A percentile compares a stretch with the other conserved stretches of the same genome.
These are phyloP conservation scores for Kodamaea ohmeri DNA, from an alignment of 1,139 yeast species.

Conservation along the genomic window DNA sequence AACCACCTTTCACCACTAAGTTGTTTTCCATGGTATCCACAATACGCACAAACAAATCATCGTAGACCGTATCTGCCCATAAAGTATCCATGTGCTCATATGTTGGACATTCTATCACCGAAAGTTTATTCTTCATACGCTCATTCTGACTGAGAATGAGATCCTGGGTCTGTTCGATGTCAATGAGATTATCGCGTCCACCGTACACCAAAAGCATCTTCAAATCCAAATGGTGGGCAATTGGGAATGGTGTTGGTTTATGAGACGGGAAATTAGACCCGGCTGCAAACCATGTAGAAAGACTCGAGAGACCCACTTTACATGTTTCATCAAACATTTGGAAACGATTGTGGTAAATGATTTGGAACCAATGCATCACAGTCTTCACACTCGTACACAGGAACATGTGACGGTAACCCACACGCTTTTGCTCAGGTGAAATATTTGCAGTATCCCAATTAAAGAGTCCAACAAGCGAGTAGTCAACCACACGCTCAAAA, in stretches of 20 bases:
- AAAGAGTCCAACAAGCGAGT: conserved; percentile 34
- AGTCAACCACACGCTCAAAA: conserved; percentile 39
- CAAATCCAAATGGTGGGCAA: conserved; percentile 37
- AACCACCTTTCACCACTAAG: conserved; percentile 5
- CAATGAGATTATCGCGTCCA: conserved; percentile 42
- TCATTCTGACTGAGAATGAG: conserved; percentile 27
- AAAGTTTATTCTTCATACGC: conserved; percentile 23
- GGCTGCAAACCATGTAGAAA: conserved; percentile 16
- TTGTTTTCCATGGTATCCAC: conserved; percentile 12
- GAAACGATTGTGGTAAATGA: conserved; percentile 38
- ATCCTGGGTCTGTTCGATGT: conserved; percentile 32
- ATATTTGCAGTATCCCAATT: conserved; percentile 43
- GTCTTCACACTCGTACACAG: conserved; percentile 47
- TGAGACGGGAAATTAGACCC: conserved; percentile 28
- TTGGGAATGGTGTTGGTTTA: conserved; percentile 57
- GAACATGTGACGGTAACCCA: conserved; percentile 49
- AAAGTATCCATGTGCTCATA: conserved; percentile 40
- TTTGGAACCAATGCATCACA: conserved; percentile 49
- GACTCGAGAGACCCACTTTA: conserved; percentile 31
- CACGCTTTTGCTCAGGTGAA: conserved; percentile 30
- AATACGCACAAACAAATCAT: conserved; percentile 24
- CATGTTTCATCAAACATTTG: conserved; percentile 51
- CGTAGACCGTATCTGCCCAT: conserved; percentile 32
- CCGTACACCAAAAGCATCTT: conserved; percentile 43
- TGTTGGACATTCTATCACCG: conserved; percentile 23